Conservation (phyloP, 257 asterid genomes). For the Linderniella brevidens region DNA sequence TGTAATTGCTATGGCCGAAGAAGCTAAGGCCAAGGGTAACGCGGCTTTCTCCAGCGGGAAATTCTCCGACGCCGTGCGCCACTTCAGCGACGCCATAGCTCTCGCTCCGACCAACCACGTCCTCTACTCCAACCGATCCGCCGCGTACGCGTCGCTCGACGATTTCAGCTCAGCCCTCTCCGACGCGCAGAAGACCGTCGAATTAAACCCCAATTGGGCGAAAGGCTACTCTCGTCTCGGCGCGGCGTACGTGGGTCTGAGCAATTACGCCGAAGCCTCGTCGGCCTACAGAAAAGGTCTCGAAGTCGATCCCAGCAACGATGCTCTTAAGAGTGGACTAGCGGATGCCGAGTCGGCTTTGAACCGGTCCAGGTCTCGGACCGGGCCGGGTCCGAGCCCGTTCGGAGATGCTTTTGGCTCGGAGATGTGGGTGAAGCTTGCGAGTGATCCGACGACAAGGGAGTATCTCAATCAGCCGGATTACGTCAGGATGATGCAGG, state of each 20-base stretch:
- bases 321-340: constrained; percentile 67
- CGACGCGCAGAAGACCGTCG: constrained; percentile 77
- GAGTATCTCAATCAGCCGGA: constrained; percentile 56
- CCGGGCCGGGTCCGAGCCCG: constrained; percentile 24
- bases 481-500: constrained; percentile 77
- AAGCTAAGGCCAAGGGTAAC: constrained; percentile 89
- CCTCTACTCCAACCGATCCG: constrained; percentile 90
- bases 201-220: constrained; percentile 69
- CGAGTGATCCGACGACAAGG: constrained; percentile 53
- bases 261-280: constrained; percentile 36
- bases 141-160: constrained; percentile 66
- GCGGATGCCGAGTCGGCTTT: constrained; percentile 54
- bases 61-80: constrained; percentile 40
- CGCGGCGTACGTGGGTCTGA: constrained; percentile 67
- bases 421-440: constrained; percentile 75
- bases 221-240: constrained; percentile 91
- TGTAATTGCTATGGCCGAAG: constrained; percentile 47
- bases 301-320: constrained; percentile 64
- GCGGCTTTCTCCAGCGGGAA: constrained; percentile 80
- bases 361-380: constrained; percentile 19
- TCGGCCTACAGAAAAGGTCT: constrained; percentile 63
- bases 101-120: constrained; percentile 64
- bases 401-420: constrained; percentile 87
- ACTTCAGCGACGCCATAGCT: constrained; percentile 61
- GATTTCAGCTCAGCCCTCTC: constrained; percentile 56